Evolutionary conservation across 805 yeast genomes (phyloP).

Genomic region (Nakazawaea wickerhamii): DNA sequence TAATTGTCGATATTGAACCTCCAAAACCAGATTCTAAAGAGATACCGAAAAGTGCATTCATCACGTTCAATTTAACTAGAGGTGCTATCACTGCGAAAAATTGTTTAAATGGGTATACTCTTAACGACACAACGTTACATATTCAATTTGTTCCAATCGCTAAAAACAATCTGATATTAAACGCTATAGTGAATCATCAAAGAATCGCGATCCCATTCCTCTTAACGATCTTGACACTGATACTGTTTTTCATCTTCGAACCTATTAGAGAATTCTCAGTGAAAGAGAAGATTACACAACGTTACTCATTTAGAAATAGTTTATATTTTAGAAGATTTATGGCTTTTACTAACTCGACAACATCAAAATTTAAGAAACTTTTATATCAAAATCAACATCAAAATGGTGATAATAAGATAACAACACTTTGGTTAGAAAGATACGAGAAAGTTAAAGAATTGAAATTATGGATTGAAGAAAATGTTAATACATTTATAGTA

Average conservation of each 20-base stretch:
- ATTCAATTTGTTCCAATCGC: slow-evolving; percentile 62
- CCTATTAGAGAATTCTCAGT: slow-evolving; percentile 85
- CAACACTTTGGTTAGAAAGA: slow-evolving; percentile 64
- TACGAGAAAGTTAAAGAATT: slow-evolving; percentile 61
- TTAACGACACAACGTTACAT: slow-evolving; percentile 64
- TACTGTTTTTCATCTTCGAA: slow-evolving; percentile 84
- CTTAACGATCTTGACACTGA: slow-evolving; percentile 71
- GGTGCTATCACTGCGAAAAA: slow-evolving; percentile 84
- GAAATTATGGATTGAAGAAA: slow-evolving; percentile 78
- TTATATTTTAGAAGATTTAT: slow-evolving; percentile 32
- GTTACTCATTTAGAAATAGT: slow-evolving; percentile 43
- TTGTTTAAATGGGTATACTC: slow-evolving; percentile 75
- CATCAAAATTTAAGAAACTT: slow-evolving; percentile 11
- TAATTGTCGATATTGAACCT: slow-evolving; percentile 68
- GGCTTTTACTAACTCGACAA: slow-evolving; percentile 22
- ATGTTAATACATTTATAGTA: slow-evolving; percentile 83
- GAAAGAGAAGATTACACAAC: slow-evolving; percentile 63
- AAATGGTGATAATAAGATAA: slow-evolving; percentile 1
- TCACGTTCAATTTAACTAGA: slow-evolving; percentile 50
- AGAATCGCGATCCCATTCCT: slow-evolving; percentile 77
- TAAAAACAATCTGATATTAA: slow-evolving; percentile 46
- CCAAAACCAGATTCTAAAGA: slow-evolving; percentile 41
- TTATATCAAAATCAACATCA: background rate
- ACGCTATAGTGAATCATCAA: slow-evolving; percentile 67
- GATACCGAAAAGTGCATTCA: slow-evolving; percentile 43